Evolutionary conservation across 495 filamentous ascomycete species (phyloP).

Genomic region (Podospora sp.): DNA sequence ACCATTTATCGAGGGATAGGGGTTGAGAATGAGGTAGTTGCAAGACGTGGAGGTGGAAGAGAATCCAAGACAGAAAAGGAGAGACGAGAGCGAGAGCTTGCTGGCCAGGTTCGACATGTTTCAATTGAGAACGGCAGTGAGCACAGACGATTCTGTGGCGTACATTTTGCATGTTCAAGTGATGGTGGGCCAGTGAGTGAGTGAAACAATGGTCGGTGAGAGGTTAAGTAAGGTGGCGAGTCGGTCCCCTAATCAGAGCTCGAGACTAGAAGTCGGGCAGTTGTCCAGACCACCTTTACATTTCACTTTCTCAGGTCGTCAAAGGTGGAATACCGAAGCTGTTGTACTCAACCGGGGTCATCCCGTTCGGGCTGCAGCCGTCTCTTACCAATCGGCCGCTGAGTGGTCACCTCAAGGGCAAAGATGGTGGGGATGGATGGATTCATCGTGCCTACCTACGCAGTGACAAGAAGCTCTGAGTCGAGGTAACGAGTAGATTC

Average conservation of each 20-base stretch:
- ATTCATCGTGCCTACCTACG: too few relatives aligned
- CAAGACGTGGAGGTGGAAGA: slow-evolving; percentile 6
- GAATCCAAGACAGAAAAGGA: neutral
- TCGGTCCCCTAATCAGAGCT: neutral
- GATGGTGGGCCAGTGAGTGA: neutral
- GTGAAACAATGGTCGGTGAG: neutral
- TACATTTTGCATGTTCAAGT: neutral
- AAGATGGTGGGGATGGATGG: neutral
- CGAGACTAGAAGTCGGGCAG: neutral
- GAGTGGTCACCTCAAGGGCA: neutral
- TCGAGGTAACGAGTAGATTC: neutral
- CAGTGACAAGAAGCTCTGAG: neutral
- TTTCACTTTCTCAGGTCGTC: neutral
- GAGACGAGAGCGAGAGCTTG: neutral
- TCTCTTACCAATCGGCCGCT: neutral
- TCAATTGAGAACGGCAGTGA: neutral
- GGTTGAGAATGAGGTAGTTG: neutral
- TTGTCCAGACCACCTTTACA: neutral
- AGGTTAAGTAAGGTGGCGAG: neutral
- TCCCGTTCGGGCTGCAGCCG: neutral
- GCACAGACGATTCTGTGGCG: neutral
- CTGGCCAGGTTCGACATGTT: slow-evolving; percentile 10
- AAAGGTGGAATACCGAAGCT: neutral
- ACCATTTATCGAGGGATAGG: slow-evolving; percentile 2
- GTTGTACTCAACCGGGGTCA: neutral